Base-by-base conservation (phyloP, 2,329 filamentous ascomycete species). In the Fusarium staphyleae region DNA sequence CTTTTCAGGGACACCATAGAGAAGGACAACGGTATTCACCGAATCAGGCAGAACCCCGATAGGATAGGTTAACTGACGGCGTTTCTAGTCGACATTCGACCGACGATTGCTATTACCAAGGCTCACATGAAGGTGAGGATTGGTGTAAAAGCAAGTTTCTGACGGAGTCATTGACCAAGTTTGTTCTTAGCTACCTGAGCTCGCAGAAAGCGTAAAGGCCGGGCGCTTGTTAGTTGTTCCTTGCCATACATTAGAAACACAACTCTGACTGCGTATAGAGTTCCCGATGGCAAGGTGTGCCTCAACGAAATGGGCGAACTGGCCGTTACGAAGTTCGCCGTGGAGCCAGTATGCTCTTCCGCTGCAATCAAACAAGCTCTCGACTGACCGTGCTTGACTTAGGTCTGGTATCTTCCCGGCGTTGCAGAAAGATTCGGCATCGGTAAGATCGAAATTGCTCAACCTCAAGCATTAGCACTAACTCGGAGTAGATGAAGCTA, bases 351-450 rank as follows among this genome's bases (percentile, higher is more conserved):
- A 61, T 78, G 84, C 76, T 24, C 1, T 37, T 16, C 9, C 14
- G n/a, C 29, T 10, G 13, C 14, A 19, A 30, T 28, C 1, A 34
- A 9, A 11, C n/a, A 22, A 34, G 40, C 13, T 8, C 16, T 14
- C 19, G 12, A 30, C 54, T 61, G 30, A 62, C 36, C 0, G 30
- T 14, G 19, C 5, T 16, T 43, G 4, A 9, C 18, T 9, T 56
- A 81, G 78, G 79, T 90, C 12, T 93, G 90, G 90, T 93, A 92
- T 76, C 78, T 93, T 9, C 90, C 90, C 1, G 90, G 90, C 3
- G 89, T 98, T 22, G 95, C 95, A 19, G 90, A 96, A 70, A 83
- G 95, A 67, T 99, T 99, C 70, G 91, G 91, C 29, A 96, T 96
- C 66, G 87, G 87, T 89, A 72, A 63, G 80, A 69, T 26, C 8